Evolutionary conservation across 164 flowering plant species (phyloP).

Genomic region (Vitis cinerea): DNA sequence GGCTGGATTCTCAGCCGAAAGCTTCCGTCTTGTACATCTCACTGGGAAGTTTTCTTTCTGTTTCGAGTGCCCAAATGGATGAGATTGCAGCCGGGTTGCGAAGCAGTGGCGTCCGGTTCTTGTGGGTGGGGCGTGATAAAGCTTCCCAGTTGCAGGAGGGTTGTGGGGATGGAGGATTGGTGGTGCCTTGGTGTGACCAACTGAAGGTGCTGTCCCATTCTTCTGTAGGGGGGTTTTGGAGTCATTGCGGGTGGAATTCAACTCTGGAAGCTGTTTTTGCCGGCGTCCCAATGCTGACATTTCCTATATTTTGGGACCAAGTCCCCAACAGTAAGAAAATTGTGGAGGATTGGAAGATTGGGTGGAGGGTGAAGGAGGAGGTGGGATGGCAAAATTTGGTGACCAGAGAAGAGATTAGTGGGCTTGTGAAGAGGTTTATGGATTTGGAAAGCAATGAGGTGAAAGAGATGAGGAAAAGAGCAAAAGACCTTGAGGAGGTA

Average conservation of each 20-base stretch:
- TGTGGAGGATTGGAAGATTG: slow-evolving; percentile 64
- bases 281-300: slow-evolving; percentile 67
- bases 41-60: slow-evolving; percentile 40
- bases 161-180: slow-evolving; percentile 35
- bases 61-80: slow-evolving; percentile 32
- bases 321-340: slow-evolving; percentile 32
- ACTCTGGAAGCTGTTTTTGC: slow-evolving; percentile 44
- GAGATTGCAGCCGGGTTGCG: slow-evolving; percentile 30
- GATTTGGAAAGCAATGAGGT: slow-evolving; percentile 22
- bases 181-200: slow-evolving; percentile 78
- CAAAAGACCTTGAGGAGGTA: slow-evolving; percentile 10
- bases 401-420: slow-evolving; percentile 31
- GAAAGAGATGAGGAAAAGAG: slow-evolving; percentile 28
- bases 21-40: slow-evolving; percentile 44
- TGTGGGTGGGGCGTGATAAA: slow-evolving; percentile 38
- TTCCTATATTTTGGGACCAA: slow-evolving; percentile 57
- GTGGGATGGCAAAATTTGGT: slow-evolving; percentile 19
- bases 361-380: slow-evolving; percentile 37
- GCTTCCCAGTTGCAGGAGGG: slow-evolving; percentile 1
- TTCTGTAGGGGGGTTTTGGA: slow-evolving; percentile 66
- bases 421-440: slow-evolving; percentile 30
- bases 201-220: slow-evolving; percentile 54
- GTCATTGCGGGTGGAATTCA: slow-evolving; percentile 78
- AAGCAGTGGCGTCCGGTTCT: slow-evolving; percentile 29
- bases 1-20: slow-evolving; percentile 38